phyloP scores from a whole-genome alignment of 2,329 filamentous ascomycete genomes.

The Dactylellina haptotyla region DNA sequence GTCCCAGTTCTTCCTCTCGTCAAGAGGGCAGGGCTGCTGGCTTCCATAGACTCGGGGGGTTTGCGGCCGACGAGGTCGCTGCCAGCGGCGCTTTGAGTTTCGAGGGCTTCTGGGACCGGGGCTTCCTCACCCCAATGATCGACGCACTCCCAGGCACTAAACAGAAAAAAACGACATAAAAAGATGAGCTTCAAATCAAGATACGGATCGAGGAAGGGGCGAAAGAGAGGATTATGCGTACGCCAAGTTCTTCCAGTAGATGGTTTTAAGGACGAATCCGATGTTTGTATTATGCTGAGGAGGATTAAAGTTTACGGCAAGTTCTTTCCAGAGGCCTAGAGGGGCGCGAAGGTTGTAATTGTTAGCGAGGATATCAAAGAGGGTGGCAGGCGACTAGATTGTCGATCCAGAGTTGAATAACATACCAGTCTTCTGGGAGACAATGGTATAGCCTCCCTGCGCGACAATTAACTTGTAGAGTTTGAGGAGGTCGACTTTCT shows the following conservation, averaged over 20 bases:
- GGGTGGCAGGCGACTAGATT: too few species aligned
- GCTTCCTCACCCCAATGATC: conserved; percentile 81
- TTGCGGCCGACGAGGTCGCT: conserved; percentile 81
- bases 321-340: conserved; percentile 78
- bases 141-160: conserved; percentile 79
- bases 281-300: conserved; percentile 79
- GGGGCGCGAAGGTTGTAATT: background rate
- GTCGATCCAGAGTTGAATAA: background rate
- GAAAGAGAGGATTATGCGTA: conserved; percentile 62
- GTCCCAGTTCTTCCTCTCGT: conserved; percentile 69
- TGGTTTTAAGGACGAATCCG: conserved; percentile 84
- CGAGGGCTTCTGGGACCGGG: conserved; percentile 86
- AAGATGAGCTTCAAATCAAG: too few species aligned
- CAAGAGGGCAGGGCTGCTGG: conserved; percentile 62
- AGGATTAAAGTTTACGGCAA: conserved; percentile 80
- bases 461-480: conserved; percentile 80
- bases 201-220: too few species aligned
- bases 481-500: conserved; percentile 78
- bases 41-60: conserved; percentile 63
- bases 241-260: conserved; percentile 89
- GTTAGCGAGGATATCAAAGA: background rate
- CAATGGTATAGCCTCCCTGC: conserved; percentile 85
- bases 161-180: background rate
- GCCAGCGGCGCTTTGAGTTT: conserved; percentile 81
- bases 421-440: conserved; percentile 75